A percentile compares a stretch with the other conserved stretches of the same genome.
phyloP scores from a whole-genome alignment of 1,284 basidiomycete genomes.

The Puccinia hordei region DNA sequence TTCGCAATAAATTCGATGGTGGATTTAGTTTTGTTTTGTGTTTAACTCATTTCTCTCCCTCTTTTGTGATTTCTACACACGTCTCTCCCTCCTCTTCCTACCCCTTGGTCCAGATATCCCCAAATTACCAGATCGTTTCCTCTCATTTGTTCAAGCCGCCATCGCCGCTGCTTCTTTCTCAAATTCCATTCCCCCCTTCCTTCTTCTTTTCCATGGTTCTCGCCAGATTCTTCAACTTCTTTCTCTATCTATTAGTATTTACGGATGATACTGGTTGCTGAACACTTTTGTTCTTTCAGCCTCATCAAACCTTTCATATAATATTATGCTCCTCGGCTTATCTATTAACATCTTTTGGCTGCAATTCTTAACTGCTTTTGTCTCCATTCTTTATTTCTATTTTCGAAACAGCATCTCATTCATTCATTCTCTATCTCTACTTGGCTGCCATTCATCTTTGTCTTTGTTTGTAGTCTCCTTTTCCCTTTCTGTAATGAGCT shows the following conservation, averaged over 20 bases:
- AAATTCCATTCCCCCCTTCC: too few species aligned
- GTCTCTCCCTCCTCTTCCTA: background rate
- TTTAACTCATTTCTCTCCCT: background rate
- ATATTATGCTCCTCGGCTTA: background rate
- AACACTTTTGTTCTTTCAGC: background rate
- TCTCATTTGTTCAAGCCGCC: too few species aligned
- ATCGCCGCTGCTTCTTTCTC: too few species aligned
- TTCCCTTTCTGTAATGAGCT: too few species aligned
- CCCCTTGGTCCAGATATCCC: background rate
- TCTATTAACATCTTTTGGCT: background rate
- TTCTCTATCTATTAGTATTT: background rate
- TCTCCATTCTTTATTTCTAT: background rate
- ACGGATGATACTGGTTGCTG: background rate
- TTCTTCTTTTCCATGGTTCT: too few species aligned
- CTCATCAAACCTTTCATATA: background rate
- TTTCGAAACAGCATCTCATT: background rate
- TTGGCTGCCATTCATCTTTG: background rate
- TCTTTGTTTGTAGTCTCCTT: background rate
- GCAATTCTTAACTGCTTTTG: background rate
- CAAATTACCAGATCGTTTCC: background rate
- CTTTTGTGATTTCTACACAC: background rate
- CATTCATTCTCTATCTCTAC: background rate
- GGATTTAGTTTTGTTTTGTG: conserved; percentile 2
- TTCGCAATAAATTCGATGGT: background rate
- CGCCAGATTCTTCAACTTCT: too few species aligned